These are phyloP conservation scores for Fusarium scirpi DNA, from an alignment of 2,329 filamentous ascomycete species.

Conservation along the genomic window DNA sequence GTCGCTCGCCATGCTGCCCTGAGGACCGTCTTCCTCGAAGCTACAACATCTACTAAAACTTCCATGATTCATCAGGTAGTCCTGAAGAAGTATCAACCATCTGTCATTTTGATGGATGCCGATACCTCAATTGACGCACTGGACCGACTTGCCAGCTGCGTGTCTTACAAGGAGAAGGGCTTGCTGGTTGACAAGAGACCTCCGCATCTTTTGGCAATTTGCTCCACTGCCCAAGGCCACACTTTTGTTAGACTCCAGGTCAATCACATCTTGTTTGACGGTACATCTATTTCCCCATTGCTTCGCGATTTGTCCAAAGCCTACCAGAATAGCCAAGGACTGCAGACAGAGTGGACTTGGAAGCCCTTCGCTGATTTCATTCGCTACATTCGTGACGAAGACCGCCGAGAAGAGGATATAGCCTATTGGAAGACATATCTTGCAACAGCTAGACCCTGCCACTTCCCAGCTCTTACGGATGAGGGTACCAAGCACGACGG, in stretches of 20 bases:
- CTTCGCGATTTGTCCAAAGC: not conserved
- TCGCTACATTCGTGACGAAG: not conserved
- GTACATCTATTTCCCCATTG: not conserved
- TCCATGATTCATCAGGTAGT: not conserved
- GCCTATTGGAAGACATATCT: not conserved
- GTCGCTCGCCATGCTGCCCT: not conserved
- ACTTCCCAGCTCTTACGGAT: not conserved
- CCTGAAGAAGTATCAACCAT: not conserved
- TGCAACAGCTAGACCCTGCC: not conserved
- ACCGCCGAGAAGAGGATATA: not conserved
- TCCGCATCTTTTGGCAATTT: not conserved
- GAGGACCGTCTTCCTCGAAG: not conserved
- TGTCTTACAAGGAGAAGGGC: not conserved
- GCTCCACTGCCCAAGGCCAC: not conserved
- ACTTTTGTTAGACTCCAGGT: constrained; percentile 1
- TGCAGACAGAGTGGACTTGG: not conserved
- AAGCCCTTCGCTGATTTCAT: not conserved
- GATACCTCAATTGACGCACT: not conserved
- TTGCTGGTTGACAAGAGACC: not conserved
- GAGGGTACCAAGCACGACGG: not conserved
- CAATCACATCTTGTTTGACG: not conserved
- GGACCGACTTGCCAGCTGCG: not conserved
- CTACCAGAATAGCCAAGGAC: not conserved
- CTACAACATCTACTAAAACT: not conserved
- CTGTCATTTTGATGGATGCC: not conserved